Base-by-base conservation (phyloP, 225 moss, liverwort and hornwort species). In the Physcomitrium patens region DNA sequence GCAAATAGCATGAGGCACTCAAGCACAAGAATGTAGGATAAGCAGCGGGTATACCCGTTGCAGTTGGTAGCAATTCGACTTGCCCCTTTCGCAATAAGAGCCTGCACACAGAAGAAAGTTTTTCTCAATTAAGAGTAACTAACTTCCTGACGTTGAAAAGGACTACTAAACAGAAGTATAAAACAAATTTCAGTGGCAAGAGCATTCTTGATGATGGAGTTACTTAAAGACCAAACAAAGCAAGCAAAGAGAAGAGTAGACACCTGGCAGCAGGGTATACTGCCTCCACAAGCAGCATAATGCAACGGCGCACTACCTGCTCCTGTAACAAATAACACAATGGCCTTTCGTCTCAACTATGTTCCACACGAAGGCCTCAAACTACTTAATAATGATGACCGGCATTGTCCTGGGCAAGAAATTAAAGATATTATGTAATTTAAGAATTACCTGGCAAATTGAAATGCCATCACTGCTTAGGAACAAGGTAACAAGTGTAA, bases 251-350 rank as follows among this genome's bases (percentile, higher is more conserved):
- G 54, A 47, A 65, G 55, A 59, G 61, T 66, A 59, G 12, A 78
- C 73, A 95, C 95, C 93, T 96, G 95, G 88, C 95, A 96, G 77
- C 95, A 96, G 41, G 95, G 93, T 60, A 96, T 93, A 83, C 95
- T 96, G 71, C 95, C 95, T 73, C 95, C 95, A 79, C 93, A 96
- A 77, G 95, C 95, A 68, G 95, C 95, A 85, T 96, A 96, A 81
- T 96, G 95, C 70, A 96, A 77, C 42, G 95, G 85, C 67, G 91
- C 73, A 85, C 95, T 96, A 80, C 95, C 95, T 57, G 95, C 91
- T 81, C 95, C 95, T 95, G 93, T 43, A 75, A 68, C 23, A 80
- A 37, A 37, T 37, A 37, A 37, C 1, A 7, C 7, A 7, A 37
- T 37, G 7, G 17, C 64, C 73, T 53, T 60, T 24, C 13, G 62